Base-by-base conservation (phyloP, 805 yeast species). In the Saccharomycopsis microspora region DNA sequence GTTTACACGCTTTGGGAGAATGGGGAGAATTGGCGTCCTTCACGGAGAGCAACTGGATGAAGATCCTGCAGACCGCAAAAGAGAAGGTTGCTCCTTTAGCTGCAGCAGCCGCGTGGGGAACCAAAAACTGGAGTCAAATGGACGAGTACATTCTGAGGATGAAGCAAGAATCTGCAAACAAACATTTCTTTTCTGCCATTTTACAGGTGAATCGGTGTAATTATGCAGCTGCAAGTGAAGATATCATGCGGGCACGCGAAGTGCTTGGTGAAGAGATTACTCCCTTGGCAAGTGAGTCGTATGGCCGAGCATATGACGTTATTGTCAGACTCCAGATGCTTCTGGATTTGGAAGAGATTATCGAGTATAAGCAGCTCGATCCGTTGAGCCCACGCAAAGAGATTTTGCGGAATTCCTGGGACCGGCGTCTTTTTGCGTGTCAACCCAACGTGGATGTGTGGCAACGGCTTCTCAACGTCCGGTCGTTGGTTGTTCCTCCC, bases 31-130 rank as follows among this genome's bases (percentile, higher is more conserved):
- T 94, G 29, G 81, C 94, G 7, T 84, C 82, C 51, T 67, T 93
- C 47, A 96, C 97, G 0, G 82, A 80, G 56, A 81, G 79, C 40
- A 87, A 85, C 59, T 93, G 99, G 99, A 70, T 67, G 19, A 68
- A 71, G 32, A 75, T 95, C 0, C 70, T 85, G 1, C 71, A 80
- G 32, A 95, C 87, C 11, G 77, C 79, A 38, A 76, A 81, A 56
- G 71, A 96, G 48, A 77, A 82, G 4, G 88, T 93, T 56, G 98
- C 98, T 1, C 97, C 98, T 0, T 67, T 94, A 46, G 98, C 97
- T 0, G 98, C 98, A 0, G 97, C 97, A 2, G 97, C 98, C 1
- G 87, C 97, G 1, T 93, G 98, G 98, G 97, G 97, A 10, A 69
- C 94, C 39, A 90, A 90, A 1, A 93, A 86, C 59, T 94, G 98